These are phyloP conservation scores for Neurospora sp. DNA, from an alignment of 495 filamentous ascomycete genomes.

Conservation along the genomic window DNA sequence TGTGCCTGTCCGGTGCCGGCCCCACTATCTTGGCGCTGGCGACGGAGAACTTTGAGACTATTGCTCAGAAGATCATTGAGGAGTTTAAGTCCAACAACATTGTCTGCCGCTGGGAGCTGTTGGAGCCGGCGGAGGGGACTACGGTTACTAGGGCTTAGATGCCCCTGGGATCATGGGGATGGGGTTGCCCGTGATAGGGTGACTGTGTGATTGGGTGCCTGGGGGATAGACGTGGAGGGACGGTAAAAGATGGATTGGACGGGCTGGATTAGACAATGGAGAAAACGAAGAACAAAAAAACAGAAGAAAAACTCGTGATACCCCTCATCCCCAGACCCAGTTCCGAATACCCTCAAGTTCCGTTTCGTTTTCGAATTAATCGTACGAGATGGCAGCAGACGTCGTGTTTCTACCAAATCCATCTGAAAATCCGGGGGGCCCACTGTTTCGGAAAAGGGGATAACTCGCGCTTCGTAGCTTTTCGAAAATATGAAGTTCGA, in stretches of 20 bases:
- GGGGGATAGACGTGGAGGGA: too few relatives aligned
- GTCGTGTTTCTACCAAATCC: not conserved
- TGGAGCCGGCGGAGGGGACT: conserved; percentile 81
- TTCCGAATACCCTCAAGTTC: not conserved
- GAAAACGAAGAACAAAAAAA: not conserved
- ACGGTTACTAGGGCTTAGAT: conserved; percentile 37
- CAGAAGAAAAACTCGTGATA: conserved; percentile 11
- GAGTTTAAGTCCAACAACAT: conserved; percentile 54
- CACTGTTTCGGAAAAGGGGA: not conserved
- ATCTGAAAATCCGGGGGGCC: too few relatives aligned
- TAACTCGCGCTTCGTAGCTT: too few relatives aligned
- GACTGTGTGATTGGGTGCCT: not conserved
- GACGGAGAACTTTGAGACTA: conserved; percentile 73
- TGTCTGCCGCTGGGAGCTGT: conserved; percentile 71
- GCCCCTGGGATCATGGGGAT: too few relatives aligned
- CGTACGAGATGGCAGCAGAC: not conserved
- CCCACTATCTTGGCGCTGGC: conserved; percentile 91
- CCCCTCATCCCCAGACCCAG: not conserved
- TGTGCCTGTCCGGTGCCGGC: conserved; percentile 87
- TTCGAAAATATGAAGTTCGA: too few relatives aligned
- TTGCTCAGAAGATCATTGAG: conserved; percentile 64
- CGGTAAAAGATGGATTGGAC: too few relatives aligned
- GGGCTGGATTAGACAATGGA: not conserved
- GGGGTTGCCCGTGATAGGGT: not conserved
- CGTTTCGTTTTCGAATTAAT: not conserved